These are phyloP conservation scores for Neopestalotiopsis sp. DNA, from an alignment of 2,329 filamentous ascomycete genomes.

Conservation along the genomic window DNA sequence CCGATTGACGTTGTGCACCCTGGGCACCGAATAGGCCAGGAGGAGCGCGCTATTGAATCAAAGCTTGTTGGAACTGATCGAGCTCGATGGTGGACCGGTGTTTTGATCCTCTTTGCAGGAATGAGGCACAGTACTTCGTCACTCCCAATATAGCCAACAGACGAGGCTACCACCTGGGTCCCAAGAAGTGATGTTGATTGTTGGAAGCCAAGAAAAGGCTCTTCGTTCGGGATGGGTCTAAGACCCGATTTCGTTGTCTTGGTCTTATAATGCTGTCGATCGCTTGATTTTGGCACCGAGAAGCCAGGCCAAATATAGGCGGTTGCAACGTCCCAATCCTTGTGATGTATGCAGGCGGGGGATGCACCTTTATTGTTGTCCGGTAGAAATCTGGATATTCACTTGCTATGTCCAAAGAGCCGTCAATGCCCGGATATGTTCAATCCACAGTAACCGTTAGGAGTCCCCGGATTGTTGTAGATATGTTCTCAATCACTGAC, in stretches of 20 bases:
- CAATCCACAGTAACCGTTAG: too few species aligned
- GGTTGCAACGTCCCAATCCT: too few species aligned
- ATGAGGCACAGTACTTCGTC: conserved; percentile 1
- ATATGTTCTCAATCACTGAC: too few species aligned
- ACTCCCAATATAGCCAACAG: neutral
- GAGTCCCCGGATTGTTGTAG: too few species aligned
- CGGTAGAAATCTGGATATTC: neutral
- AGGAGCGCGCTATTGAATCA: neutral
- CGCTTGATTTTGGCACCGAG: too few species aligned
- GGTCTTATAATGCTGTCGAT: too few species aligned
- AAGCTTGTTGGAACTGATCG: neutral
- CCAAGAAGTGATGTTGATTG: neutral
- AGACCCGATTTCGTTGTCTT: neutral
- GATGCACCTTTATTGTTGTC: neutral
- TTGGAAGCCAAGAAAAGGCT: neutral
- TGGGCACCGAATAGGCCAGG: neutral
- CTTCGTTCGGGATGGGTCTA: neutral
- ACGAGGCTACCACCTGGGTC: neutral
- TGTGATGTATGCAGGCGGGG: neutral
- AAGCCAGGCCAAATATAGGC: neutral
- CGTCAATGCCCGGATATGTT: too few species aligned
- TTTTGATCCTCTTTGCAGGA: conserved; percentile 9
- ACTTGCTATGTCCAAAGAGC: neutral
- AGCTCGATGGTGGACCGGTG: neutral
- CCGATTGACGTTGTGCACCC: neutral